These are phyloP conservation scores for Knoxdaviesia capensis DNA, from an alignment of 2,329 filamentous ascomycete species.

Conservation along the genomic window DNA sequence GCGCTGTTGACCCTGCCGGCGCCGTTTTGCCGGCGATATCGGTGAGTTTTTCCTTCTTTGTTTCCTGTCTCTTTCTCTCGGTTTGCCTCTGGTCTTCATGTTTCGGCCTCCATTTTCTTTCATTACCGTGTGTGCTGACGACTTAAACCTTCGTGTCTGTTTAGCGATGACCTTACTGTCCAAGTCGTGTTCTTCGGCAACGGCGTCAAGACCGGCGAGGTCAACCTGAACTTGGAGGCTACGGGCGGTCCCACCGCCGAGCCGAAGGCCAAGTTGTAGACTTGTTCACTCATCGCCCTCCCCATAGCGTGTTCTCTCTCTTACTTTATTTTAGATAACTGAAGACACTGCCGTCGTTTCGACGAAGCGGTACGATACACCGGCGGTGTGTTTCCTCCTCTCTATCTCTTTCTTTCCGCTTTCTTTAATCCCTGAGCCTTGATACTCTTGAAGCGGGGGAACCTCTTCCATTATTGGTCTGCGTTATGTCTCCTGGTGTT, in stretches of 20 bases:
- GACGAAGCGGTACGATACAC: too few relatives aligned
- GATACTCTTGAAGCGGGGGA: too few relatives aligned
- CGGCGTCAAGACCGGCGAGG: slow-evolving; percentile 52
- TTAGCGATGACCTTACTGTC: slow-evolving; percentile 81
- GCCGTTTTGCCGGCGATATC: slow-evolving; percentile 77
- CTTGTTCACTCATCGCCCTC: neutral
- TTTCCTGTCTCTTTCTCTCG: neutral
- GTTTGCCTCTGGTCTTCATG: too few relatives aligned
- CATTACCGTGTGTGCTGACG: slow-evolving; percentile 5
- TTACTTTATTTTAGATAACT: neutral
- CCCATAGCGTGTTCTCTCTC: neutral
- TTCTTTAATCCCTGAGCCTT: too few relatives aligned
- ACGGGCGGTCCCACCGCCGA: slow-evolving; percentile 31
- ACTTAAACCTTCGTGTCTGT: neutral
- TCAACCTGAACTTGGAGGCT: slow-evolving; percentile 72
- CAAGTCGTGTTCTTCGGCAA: slow-evolving; percentile 98
- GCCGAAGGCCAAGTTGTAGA: slow-evolving; percentile 19
- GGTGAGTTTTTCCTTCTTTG: slow-evolving; percentile 25
- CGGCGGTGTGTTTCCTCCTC: too few relatives aligned
- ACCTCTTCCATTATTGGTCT: too few relatives aligned
- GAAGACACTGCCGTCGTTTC: neutral
- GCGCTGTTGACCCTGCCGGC: slow-evolving; percentile 79
- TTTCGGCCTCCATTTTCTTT: slow-evolving; percentile 2
- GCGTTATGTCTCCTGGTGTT: too few relatives aligned
- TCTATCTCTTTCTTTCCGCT: too few relatives aligned